Evolutionary conservation across 2,329 filamentous ascomycete species (phyloP).

Genomic region (Triangularia verruculosa): DNA sequence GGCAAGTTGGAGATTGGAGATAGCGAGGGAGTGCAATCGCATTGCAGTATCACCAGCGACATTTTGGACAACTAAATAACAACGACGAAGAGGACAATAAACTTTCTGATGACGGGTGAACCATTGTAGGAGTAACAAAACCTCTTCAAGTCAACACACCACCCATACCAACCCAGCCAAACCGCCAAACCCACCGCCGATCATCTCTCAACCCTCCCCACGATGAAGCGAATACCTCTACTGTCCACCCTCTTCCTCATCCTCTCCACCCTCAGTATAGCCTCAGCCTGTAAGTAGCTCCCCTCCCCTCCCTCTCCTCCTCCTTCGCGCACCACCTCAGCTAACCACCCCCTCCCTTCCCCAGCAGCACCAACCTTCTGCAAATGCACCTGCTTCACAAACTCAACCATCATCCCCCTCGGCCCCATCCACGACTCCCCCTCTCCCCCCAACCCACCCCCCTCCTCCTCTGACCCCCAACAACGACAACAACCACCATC

Average conservation of each 20-base stretch:
- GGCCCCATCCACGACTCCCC: constrained; percentile 42
- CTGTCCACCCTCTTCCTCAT: constrained; percentile 17
- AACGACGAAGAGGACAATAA: not conserved
- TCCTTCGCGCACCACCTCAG: too few species aligned
- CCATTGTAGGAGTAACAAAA: too few species aligned
- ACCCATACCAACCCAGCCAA: not conserved
- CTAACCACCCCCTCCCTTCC: constrained; percentile 1
- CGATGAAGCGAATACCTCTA: constrained; percentile 25
- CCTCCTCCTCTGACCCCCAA: constrained; percentile 29
- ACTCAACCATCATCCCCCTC: constrained; percentile 64
- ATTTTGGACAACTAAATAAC: not conserved
- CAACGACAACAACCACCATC: constrained; percentile 12
- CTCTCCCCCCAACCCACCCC: constrained; percentile 27
- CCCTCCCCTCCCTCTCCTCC: constrained; percentile 5
- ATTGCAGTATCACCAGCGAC: not conserved
- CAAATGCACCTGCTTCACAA: constrained; percentile 69
- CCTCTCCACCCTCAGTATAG: constrained; percentile 18
- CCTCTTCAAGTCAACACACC: not conserved
- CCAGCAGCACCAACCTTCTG: constrained; percentile 62
- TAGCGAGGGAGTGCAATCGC: not conserved
- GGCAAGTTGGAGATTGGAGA: not conserved
- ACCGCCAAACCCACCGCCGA: not conserved
- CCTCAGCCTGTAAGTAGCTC: constrained; percentile 20
- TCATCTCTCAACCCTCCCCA: not conserved
- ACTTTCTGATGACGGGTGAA: too few species aligned